A percentile compares a stretch with the other conserved stretches of the same genome.
phyloP scores from a whole-genome alignment of 148 eudicot species.

The Fallopia convolvulus region DNA sequence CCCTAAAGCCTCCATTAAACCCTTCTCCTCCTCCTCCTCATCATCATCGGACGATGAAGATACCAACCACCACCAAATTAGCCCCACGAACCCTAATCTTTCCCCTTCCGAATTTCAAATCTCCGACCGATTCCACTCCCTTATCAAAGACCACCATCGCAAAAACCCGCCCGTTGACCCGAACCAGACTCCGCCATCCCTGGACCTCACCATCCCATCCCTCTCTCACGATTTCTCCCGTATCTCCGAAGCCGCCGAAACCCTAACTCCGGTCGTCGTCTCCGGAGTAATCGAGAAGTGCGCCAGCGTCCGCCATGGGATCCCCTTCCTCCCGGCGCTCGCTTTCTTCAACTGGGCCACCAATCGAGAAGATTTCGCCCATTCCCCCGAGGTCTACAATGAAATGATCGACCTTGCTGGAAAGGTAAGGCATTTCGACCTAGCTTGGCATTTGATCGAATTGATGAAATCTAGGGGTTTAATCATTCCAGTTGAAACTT shows the following conservation, averaged over 20 bases:
- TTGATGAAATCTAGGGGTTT: conserved; percentile 40
- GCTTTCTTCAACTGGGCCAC: conserved; percentile 83
- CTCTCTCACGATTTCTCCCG: conserved; percentile 40
- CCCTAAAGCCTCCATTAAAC: conserved; percentile 23
- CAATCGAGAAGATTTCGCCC: background rate
- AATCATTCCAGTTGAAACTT: conserved; percentile 34
- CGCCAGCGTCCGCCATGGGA: conserved; percentile 54
- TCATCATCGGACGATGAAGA: conserved; percentile 21
- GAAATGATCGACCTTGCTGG: conserved; percentile 75
- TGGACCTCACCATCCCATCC: conserved; percentile 31
- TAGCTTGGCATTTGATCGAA: conserved; percentile 72
- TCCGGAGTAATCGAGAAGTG: conserved; percentile 43
- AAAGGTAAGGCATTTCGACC: conserved; percentile 56
- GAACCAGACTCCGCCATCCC: conserved; percentile 23
- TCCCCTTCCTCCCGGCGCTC: conserved; percentile 61
- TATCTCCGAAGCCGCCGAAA: conserved; percentile 17
- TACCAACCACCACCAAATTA: conserved; percentile 10
- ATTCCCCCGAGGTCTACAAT: conserved; percentile 26
- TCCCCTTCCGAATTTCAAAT: conserved; percentile 36
- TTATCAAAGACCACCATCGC: conserved; percentile 65
- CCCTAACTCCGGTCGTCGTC: conserved; percentile 43
- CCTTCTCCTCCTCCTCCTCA: conserved; percentile 24
- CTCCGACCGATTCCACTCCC: conserved; percentile 32
- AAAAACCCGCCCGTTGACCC: conserved; percentile 43
- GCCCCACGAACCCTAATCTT: conserved; percentile 13